These are phyloP conservation scores for Cordyceps javanica DNA, from an alignment of 2,329 filamentous ascomycete genomes.

Conservation along the genomic window DNA sequence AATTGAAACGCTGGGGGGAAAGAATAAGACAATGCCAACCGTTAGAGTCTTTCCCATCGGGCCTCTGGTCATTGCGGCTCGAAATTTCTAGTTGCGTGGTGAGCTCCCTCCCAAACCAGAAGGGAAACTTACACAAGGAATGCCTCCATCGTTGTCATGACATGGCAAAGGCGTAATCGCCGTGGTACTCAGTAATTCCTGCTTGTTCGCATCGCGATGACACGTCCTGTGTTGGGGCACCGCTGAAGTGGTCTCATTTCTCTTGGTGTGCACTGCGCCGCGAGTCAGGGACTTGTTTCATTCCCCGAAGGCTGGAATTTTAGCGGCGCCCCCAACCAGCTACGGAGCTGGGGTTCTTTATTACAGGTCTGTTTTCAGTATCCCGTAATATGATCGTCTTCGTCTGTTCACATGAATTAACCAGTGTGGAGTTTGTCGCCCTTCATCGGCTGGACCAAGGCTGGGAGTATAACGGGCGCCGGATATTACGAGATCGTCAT, in stretches of 20 bases:
- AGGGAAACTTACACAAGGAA: neutral
- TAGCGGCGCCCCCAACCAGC: neutral
- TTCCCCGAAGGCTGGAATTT: neutral
- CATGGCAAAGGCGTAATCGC: neutral
- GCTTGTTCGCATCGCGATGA: neutral
- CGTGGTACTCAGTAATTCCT: neutral
- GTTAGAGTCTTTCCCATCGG: neutral
- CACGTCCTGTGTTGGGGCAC: neutral
- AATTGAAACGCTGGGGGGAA: neutral
- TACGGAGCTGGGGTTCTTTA: neutral
- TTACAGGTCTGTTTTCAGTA: constrained; percentile 7
- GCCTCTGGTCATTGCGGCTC: neutral
- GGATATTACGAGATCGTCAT: constrained; percentile 7
- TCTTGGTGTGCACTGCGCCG: neutral
- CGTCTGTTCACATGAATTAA: constrained; percentile 11
- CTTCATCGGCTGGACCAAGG: neutral
- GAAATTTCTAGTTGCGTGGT: neutral
- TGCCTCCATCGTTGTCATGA: neutral
- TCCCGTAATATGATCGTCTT: constrained; percentile 10
- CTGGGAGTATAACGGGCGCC: neutral
- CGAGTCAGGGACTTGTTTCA: constrained; percentile 11
- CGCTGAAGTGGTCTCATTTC: constrained; percentile 2
- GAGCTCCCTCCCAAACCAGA: too few species aligned
- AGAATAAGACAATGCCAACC: neutral
- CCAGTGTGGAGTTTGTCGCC: constrained; percentile 6